Base-by-base conservation (phyloP, 1,284 basidiomycete species). In the Polyporus tsugae region DNA sequence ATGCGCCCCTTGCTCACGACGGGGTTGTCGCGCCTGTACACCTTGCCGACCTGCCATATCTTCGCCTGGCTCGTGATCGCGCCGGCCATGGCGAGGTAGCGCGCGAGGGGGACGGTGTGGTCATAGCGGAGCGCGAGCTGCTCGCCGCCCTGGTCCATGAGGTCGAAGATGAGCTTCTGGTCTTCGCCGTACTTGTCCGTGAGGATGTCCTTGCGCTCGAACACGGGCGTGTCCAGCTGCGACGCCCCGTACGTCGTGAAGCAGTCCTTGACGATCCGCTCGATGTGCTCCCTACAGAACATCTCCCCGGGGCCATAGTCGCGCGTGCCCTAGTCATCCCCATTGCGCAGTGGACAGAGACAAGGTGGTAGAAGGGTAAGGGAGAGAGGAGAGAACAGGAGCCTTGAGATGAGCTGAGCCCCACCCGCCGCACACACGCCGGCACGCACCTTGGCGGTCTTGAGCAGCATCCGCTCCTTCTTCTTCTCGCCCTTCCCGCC, bases 71-170 rank as follows among this genome's bases (percentile, higher is more conserved):
- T 83, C 72, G 87, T 88, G 65, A 89, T 91, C 60, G 89, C 89
- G 29, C 94, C 93, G 75, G 92, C 92, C 96, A 99, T 99, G 36
- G 97, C 97, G 46, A 99, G 86, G 81, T 97, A 98, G 53, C 97
- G 85, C 17, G 97, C 97, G 64, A 99, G 93, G 6, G 97, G 97
- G 22, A 99, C 97, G 29, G 97, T 99, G 76, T 99, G 91, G 79
- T 99, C 97, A 78, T 99, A 99, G 67, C 97, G 86, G 73, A 99
- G 83, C 25, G 95, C 95, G 72, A 98, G 93, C 75, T 99, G 89
- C 81, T 99, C 98, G 33, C 98, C 97, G n/a, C 97, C 98, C 80
- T 99, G 98, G 81, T 99, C 98, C 85, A 93, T 91, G 64, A 99
- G 87, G 81, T 99, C 97, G 80, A 98, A 99, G 75, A 99, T 99